These are phyloP conservation scores for Emergomyces africanus DNA, from an alignment of 2,329 filamentous ascomycete species.

Conservation along the genomic window DNA sequence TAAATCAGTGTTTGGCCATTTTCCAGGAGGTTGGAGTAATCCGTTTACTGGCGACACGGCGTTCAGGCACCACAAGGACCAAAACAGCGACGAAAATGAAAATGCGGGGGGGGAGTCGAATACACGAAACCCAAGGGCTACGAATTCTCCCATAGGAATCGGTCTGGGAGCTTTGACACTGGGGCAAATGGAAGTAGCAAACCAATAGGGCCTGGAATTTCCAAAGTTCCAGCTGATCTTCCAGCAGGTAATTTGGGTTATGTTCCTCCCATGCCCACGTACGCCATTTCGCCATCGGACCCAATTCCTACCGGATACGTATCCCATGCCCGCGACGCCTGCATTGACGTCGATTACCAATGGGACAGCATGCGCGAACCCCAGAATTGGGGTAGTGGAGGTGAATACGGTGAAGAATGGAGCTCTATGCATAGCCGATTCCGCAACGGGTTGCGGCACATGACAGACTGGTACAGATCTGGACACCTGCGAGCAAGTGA, in stretches of 20 bases:
- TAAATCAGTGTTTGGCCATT: conserved; percentile 32
- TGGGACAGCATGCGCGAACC: conserved; percentile 85
- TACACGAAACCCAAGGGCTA: conserved; percentile 26
- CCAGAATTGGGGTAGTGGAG: conserved; percentile 75
- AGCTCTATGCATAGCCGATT: conserved; percentile 88
- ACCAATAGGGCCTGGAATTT: conserved; percentile 14
- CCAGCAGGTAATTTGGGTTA: conserved; percentile 40
- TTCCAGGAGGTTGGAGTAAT: conserved; percentile 45
- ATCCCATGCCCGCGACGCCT: conserved; percentile 77
- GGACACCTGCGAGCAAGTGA: conserved; percentile 22
- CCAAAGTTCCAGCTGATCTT: conserved; percentile 22
- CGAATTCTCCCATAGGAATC: conserved; percentile 29
- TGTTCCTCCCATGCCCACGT: conserved; percentile 63
- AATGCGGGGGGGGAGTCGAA: conserved; percentile 16
- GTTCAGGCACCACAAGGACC: conserved; percentile 11
- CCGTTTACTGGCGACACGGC: conserved; percentile 14
- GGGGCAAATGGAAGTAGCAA: conserved; percentile 16
- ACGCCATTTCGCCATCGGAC: conserved; percentile 67
- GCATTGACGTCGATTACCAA: conserved; percentile 76
- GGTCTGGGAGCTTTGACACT: conserved; percentile 35
- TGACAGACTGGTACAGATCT: conserved; percentile 70
- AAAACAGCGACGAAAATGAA: conserved; percentile 13
- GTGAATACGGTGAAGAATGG: conserved; percentile 88
- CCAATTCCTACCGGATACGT: conserved; percentile 82
- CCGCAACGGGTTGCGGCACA: conserved; percentile 59